phyloP scores from a whole-genome alignment of 2,329 filamentous ascomycete genomes.

The Aspergillus ochraceus region DNA sequence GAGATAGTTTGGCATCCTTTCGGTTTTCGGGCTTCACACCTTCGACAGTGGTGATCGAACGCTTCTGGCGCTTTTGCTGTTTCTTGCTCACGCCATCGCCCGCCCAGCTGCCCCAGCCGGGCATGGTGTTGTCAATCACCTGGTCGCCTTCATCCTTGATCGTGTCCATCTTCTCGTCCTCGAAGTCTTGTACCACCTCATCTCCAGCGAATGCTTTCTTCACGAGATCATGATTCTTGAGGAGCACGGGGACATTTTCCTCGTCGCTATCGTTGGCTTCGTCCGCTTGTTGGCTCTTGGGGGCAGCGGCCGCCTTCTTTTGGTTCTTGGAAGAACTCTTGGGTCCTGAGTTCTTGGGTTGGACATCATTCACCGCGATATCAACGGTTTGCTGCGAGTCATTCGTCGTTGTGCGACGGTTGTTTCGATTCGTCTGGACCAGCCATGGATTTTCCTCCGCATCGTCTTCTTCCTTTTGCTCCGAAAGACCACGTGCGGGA shows the following conservation, averaged over 20 bases:
- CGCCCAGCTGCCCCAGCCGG: constrained; percentile 92
- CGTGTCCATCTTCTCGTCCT: constrained; percentile 71
- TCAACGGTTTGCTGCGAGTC: constrained; percentile 34
- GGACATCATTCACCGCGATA: constrained; percentile 30
- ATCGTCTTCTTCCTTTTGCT: constrained; percentile 19
- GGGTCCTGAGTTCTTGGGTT: constrained; percentile 14
- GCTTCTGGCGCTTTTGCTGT: constrained; percentile 61
- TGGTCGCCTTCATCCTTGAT: constrained; percentile 79
- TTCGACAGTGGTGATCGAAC: constrained; percentile 50
- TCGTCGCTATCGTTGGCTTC: constrained; percentile 45
- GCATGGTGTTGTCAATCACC: constrained; percentile 77
- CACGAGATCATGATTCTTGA: constrained; percentile 65
- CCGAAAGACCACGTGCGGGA: constrained; percentile 13
- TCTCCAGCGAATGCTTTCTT: constrained; percentile 84
- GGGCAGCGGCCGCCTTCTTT: constrained; percentile 19
- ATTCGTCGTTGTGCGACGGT: constrained; percentile 28
- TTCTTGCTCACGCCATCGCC: constrained; percentile 77
- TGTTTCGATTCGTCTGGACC: constrained; percentile 34
- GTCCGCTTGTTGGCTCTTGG: constrained; percentile 36
- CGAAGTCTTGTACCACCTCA: constrained; percentile 79
- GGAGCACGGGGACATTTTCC: constrained; percentile 40
- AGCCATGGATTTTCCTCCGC: constrained; percentile 41
- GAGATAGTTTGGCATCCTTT: constrained; percentile 77
- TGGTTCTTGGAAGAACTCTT: constrained; percentile 21
- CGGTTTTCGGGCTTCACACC: constrained; percentile 75